Base-by-base conservation (phyloP, 225 moss, liverwort and hornwort species). In the Pleurozium schreberi region DNA sequence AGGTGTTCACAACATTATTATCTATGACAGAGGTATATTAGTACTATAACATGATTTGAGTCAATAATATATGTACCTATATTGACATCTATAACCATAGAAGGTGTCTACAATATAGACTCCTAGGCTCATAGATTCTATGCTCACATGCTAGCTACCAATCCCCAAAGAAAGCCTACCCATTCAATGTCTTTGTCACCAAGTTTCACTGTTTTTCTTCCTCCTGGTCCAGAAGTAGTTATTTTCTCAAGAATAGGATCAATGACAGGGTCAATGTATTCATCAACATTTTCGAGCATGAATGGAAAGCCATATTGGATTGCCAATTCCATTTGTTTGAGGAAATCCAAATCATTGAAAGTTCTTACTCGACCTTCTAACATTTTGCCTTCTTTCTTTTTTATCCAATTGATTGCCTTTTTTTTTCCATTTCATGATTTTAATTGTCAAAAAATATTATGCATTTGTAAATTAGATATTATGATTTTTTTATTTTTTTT, bases 251-350 rank as follows among this genome's bases (percentile, higher is more conserved):
- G 93, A 88, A 98, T 96, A 70, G 98, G 98, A 66, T 98, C 98
- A 89, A 98, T 98, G 26, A 98, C 92, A 11, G 97, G 98, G 69
- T 98, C 98, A 88, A 98, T 97, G 77, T 98, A 98, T 83, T 98
- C 97, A 87, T 98, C 98, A 57, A 98, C 98, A 93, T 97, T 98
- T 91, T 98, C 98, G 38, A 98, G 95, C 91, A 98, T 89, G 61
- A 98, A 98, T 69, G 98, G 98, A 84, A 95, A 98, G 30, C 98
- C 98, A 83, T 98, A 97, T 87, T 98, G 98, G 63, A 98, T 95
- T 18, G 98, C 98, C n/a, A 98, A 91, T 81, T 98, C 98, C 83
- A 98, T 84, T 83, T 97, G 97, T 85, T 98, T 98, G 33, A 98
- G 90, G 80, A 98, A 98, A 89, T 98, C 97, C 1, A 92, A 93